Evolutionary conservation across 2,329 filamentous ascomycete species (phyloP).

Genomic region (Stenocarpella maydis): DNA sequence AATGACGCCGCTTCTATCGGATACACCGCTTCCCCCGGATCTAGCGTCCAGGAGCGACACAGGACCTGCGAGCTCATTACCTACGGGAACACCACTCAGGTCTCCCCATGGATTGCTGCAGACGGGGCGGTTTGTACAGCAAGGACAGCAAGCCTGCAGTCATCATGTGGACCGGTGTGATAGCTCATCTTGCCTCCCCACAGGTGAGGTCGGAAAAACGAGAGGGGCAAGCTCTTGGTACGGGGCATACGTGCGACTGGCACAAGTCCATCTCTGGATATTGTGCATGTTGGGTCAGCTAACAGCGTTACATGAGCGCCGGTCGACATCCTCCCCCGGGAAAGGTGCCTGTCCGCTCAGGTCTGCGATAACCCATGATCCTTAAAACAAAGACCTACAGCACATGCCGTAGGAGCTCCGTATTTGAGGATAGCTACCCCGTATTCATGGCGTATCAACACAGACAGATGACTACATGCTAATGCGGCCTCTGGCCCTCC

Average conservation of each 20-base stretch:
- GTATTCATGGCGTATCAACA: not conserved
- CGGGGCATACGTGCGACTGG: not conserved
- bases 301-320: not conserved
- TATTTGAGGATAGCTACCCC: not conserved
- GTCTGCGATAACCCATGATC: not conserved
- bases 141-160: not conserved
- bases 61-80: slow-evolving; percentile 21
- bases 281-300: not conserved
- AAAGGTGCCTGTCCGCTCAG: not conserved
- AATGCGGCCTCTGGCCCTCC: not conserved
- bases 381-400: not conserved
- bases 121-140: not conserved
- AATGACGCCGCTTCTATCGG: not conserved
- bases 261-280: not conserved
- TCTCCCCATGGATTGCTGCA: not conserved
- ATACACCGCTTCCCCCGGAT: no score
- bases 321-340: not conserved
- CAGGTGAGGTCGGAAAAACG: not conserved
- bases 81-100: not conserved
- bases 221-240: not conserved
- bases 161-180: not conserved
- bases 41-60: not conserved
- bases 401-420: not conserved
- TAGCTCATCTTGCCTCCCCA: not conserved
- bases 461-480: not conserved